phyloP scores from a whole-genome alignment of 2,329 filamentous ascomycete species.

The Orbilia blumenaviensis region DNA sequence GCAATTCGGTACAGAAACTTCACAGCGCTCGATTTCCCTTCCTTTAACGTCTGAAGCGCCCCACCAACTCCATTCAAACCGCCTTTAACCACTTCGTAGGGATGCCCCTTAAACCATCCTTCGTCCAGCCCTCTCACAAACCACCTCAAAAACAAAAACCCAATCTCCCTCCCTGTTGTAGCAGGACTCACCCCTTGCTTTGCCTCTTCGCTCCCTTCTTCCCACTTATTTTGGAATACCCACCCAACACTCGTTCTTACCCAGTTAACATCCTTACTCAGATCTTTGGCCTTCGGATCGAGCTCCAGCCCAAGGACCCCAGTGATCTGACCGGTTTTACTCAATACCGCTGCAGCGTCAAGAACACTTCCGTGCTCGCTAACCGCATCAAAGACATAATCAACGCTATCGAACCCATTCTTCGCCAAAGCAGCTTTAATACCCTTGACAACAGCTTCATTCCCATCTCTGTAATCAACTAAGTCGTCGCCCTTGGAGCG shows the following conservation, averaged over 20 bases:
- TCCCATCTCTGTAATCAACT: slow-evolving; percentile 70
- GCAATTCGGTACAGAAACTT: slow-evolving; percentile 65
- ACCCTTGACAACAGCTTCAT: slow-evolving; percentile 64
- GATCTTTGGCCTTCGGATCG: slow-evolving; percentile 11
- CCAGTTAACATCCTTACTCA: slow-evolving; percentile 60
- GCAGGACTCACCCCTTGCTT: slow-evolving; percentile 20
- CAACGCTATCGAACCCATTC: slow-evolving; percentile 60
- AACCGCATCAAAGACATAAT: slow-evolving; percentile 69
- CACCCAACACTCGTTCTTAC: slow-evolving; percentile 60
- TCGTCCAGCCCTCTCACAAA: slow-evolving; percentile 60
- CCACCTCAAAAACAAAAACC: slow-evolving; percentile 32
- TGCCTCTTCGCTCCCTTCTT: slow-evolving; percentile 25
- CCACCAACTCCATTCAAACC: slow-evolving; percentile 64
- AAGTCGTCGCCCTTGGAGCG: slow-evolving; percentile 67
- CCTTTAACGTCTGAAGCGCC: slow-evolving; percentile 62
- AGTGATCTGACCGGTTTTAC: slow-evolving; percentile 61
- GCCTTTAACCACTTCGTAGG: slow-evolving; percentile 66
- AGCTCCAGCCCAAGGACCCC: slow-evolving; percentile 61
- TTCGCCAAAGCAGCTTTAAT: slow-evolving; percentile 62
- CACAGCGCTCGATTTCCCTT: slow-evolving; percentile 64
- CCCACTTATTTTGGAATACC: slow-evolving; percentile 55
- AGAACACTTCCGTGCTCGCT: slow-evolving; percentile 65
- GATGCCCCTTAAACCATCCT: slow-evolving; percentile 66
- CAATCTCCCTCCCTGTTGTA: slow-evolving; percentile 21
- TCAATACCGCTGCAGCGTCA: slow-evolving; percentile 64